Base-by-base conservation (phyloP, 1,284 basidiomycete genomes). In the Athelia sp. region DNA sequence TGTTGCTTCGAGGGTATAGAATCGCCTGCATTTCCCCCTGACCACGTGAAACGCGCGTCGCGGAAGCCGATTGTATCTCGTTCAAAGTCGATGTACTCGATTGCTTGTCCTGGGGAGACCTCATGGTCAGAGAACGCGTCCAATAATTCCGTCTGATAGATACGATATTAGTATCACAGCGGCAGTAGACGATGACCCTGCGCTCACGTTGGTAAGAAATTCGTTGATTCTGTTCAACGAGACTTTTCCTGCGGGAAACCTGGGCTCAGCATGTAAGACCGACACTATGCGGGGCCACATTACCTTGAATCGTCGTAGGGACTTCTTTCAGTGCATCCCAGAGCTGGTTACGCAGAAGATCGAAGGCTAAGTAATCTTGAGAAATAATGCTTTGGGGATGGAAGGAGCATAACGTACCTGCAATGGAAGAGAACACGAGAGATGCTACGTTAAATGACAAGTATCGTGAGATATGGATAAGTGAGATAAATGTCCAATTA, bases 21-120 rank as follows among this genome's bases (percentile, higher is more conserved):
- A 3, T 56, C 47, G 6, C 57, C 61, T 21, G 50, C 47, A 13
- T 55, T 61, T 4, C 6, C 26, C 6, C 26, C 26, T 0, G 64
- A 60, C 73, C 75, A 76, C 3, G 69, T 66, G 56, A 76, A 76
- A 10, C 62, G 58, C 0, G 74, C 71, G 21, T 69, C 62, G 19
- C 64, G 63, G 54, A 76, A 72, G 0, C 74, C 74, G 26, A 76
- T 64, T 32, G 26, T 24, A 22, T 44, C 43, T 22, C 17, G 21
- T 26, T 21, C 4, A 21, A n/a, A 22, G 23, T 9, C 8, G 23
- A 21, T 22, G 6, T 26, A 6, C 15, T 22, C 18, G 19, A n/a
- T 8, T 4, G 19, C 10, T 44, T 10, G 43, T 26, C 17, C 21
- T 9, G 9, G 14, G 9, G 15, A 9, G 18, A 9, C 22, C 17